These are phyloP conservation scores for Globisporangium cylindrosporum DNA, from an alignment of 352 stramenopile species.

Conservation along the genomic window DNA sequence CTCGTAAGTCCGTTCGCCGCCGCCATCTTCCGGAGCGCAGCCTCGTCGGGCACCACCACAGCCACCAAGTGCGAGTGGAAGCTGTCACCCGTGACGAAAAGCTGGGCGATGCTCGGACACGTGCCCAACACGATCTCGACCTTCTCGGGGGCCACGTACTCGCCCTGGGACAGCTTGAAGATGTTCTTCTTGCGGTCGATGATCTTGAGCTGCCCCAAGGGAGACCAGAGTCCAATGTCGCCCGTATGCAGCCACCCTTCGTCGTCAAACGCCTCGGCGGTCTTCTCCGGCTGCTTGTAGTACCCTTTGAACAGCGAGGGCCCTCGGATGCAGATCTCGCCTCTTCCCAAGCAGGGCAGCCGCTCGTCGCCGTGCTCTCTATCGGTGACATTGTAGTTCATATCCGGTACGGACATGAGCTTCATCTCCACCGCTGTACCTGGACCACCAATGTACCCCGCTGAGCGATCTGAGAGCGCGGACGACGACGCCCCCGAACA, in stretches of 20 bases:
- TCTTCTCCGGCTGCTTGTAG: slow-evolving; percentile 94
- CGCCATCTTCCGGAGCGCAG: slow-evolving; percentile 31
- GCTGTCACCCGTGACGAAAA: slow-evolving; percentile 96
- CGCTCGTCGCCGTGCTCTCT: slow-evolving; percentile 38
- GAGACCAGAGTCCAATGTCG: slow-evolving; percentile 94
- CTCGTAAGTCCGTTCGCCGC: slow-evolving; percentile 31
- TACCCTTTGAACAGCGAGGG: slow-evolving; percentile 91
- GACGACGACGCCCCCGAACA: slow-evolving; percentile 75
- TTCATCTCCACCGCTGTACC: slow-evolving; percentile 88
- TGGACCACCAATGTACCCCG: slow-evolving; percentile 92
- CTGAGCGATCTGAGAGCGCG: slow-evolving; percentile 33
- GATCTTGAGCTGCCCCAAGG: slow-evolving; percentile 88
- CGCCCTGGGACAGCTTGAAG: slow-evolving; percentile 93
- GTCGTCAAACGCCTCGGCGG: slow-evolving; percentile 85
- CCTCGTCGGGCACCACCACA: slow-evolving; percentile 88
- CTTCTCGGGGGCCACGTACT: slow-evolving; percentile 97
- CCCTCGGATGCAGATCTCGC: slow-evolving; percentile 77
- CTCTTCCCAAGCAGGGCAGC: slow-evolving; percentile 44
- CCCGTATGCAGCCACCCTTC: slow-evolving; percentile 97
- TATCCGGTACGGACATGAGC: slow-evolving; percentile 95
- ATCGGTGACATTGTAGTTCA: slow-evolving; percentile 93
- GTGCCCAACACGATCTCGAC: slow-evolving; percentile 94
- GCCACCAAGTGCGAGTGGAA: slow-evolving; percentile 94
- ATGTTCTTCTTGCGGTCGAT: slow-evolving; percentile 94
- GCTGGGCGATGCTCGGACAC: slow-evolving; percentile 89